phyloP scores from a whole-genome alignment of 2,329 filamentous ascomycete species.

The Didymella arachidicola region DNA sequence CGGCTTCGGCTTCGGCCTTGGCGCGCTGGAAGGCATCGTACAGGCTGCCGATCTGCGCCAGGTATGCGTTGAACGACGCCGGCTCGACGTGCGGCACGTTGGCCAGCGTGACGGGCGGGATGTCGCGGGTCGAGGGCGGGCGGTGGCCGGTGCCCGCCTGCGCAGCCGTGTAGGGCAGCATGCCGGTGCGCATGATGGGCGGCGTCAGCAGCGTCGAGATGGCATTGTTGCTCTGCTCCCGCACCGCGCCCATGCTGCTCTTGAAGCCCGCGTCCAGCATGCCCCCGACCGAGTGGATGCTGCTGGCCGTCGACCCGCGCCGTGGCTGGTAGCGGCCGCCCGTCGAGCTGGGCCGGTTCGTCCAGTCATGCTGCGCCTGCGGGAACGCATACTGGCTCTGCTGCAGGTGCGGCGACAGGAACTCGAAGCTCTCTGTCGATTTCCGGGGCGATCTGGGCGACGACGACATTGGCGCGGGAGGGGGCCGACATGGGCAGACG shows the following conservation, averaged over 20 bases:
- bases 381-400: constrained; percentile 63
- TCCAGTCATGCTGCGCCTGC: constrained; percentile 59
- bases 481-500: constrained; percentile 45
- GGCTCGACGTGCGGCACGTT: constrained; percentile 84
- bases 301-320: constrained; percentile 85
- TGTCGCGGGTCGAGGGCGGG: constrained; percentile 85
- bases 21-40: constrained; percentile 89
- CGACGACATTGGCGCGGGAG: constrained; percentile 46
- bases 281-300: constrained; percentile 86
- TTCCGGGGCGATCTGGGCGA: constrained; percentile 53
- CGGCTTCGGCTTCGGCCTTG: constrained; percentile 75
- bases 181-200: constrained; percentile 86
- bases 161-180: constrained; percentile 78
- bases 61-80: constrained; percentile 82
- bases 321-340: constrained; percentile 62
- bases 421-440: constrained; percentile 60
- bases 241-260: constrained; percentile 50
- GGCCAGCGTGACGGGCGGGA: constrained; percentile 89
- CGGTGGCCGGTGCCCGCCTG: constrained; percentile 76
- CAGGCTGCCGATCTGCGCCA: constrained; percentile 82
- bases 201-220: constrained; percentile 94
- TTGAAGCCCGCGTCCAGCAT: constrained; percentile 74
- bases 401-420: constrained; percentile 53
- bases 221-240: constrained; percentile 46
- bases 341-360: constrained; percentile 56